Percentiles rank a stretch among this genome's conserved stretches.
These are phyloP conservation scores for Plasmodium vivax DNA, from an alignment of 169 alveolate species.

Conservation along the genomic window DNA sequence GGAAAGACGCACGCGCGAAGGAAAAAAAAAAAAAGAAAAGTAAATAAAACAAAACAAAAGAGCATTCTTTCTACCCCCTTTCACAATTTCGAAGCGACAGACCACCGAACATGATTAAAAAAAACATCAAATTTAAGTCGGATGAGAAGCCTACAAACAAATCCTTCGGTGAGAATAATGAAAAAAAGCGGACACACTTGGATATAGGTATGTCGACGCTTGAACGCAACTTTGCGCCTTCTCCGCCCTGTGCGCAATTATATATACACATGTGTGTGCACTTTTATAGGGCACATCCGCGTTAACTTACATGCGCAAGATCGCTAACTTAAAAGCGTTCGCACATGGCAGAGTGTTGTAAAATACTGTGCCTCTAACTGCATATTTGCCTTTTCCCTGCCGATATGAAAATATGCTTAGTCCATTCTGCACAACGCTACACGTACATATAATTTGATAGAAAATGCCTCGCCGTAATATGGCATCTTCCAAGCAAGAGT, in stretches of 20 bases:
- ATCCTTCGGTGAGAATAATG: conserved; percentile 37
- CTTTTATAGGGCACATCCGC: not conserved
- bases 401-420: not conserved
- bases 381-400: not conserved
- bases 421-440: not conserved
- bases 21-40: not conserved
- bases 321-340: not conserved
- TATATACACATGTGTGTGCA: not conserved
- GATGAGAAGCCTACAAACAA: conserved; percentile 48
- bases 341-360: not conserved
- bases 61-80: not conserved
- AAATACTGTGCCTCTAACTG: not conserved
- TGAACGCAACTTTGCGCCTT: not conserved
- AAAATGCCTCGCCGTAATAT: not conserved
- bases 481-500: not conserved
- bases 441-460: not conserved
- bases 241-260: not conserved
- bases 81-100: conserved; percentile 19
- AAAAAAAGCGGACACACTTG: conserved; percentile 42
- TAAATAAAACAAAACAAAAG: not conserved
- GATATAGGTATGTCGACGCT: conserved; percentile 23
- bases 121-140: conserved; percentile 17
- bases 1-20: not conserved
- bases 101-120: conserved; percentile 38
- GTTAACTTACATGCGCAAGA: not conserved